phyloP scores from a whole-genome alignment of 768 basidiomycete genomes.

The Suillus spraguei region DNA sequence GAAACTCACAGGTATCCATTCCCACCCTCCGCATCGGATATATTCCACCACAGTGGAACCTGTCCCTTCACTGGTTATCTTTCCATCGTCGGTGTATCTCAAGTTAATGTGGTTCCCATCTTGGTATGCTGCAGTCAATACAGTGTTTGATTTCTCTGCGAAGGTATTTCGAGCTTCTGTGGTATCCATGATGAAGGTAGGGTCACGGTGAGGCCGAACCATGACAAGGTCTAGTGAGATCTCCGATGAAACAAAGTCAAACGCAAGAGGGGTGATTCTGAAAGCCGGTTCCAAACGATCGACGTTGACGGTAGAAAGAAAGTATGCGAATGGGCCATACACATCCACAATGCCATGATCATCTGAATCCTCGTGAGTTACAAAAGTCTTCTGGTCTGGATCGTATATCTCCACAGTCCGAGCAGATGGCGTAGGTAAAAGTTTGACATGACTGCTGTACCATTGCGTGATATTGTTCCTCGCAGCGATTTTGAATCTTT shows the following conservation, averaged over 20 bases:
- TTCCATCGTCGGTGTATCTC: constrained; percentile 51
- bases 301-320: constrained; percentile 79
- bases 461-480: constrained; percentile 70
- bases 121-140: constrained; percentile 72
- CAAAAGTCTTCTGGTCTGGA: constrained; percentile 48
- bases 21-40: constrained; percentile 77
- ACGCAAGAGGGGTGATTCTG: constrained; percentile 68
- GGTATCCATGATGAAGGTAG: constrained; percentile 43
- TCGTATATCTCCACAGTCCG: constrained; percentile 64
- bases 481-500: constrained; percentile 89
- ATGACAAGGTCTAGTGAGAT: constrained; percentile 73
- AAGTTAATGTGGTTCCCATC: constrained; percentile 72
- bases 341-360: constrained; percentile 46
- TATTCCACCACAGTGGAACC: constrained; percentile 74
- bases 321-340: constrained; percentile 84
- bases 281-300: constrained; percentile 87
- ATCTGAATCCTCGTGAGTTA: constrained; percentile 40
- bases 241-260: constrained; percentile 44
- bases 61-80: constrained; percentile 41
- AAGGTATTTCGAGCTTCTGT: constrained; percentile 49
- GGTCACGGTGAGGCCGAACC: constrained; percentile 71
- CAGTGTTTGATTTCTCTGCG: constrained; percentile 51
- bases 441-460: constrained; percentile 61
- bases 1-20: constrained; percentile 78
- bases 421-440: constrained; percentile 48